These are phyloP conservation scores for Musa itinerans DNA, from an alignment of 176 grass and related monocot species.

Conservation along the genomic window DNA sequence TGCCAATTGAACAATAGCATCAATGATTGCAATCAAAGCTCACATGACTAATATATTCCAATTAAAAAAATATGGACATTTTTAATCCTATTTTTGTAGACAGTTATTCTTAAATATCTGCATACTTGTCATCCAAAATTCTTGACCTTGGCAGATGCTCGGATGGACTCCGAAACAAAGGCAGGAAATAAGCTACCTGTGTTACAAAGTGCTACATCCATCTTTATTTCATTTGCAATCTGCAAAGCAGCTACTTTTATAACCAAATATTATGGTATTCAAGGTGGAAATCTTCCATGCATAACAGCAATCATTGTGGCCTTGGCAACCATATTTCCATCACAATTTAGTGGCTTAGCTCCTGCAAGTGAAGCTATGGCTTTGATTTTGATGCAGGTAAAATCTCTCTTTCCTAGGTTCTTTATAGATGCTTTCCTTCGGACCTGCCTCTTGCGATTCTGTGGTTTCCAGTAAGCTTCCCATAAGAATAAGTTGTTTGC, in stretches of 20 bases:
- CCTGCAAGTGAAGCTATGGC: conserved; percentile 54
- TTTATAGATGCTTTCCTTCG: neutral
- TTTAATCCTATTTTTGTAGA: neutral
- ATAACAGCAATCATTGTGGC: conserved; percentile 60
- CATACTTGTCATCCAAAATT: neutral
- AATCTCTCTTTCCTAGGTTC: neutral
- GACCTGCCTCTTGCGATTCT: too few species aligned
- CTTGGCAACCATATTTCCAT: conserved; percentile 59
- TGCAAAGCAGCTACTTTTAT: conserved; percentile 47
- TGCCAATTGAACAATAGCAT: neutral
- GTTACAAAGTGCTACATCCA: conserved; percentile 40
- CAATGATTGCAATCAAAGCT: too few species aligned
- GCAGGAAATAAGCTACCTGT: conserved; percentile 46
- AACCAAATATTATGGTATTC: conserved; percentile 40
- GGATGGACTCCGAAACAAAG: conserved; percentile 10
- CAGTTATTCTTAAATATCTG: neutral
- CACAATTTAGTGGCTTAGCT: conserved; percentile 37
- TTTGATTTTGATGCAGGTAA: conserved; percentile 73
- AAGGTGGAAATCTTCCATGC: conserved; percentile 61
- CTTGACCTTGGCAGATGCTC: conserved; percentile 19
- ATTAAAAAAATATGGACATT: too few species aligned
- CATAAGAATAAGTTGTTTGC: too few species aligned
- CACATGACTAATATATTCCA: too few species aligned
- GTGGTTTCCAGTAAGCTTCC: too few species aligned
- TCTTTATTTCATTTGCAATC: conserved; percentile 47